Evolutionary conservation across 208 protist species (phyloP).

Genomic region (Leishmania mexicana): DNA sequence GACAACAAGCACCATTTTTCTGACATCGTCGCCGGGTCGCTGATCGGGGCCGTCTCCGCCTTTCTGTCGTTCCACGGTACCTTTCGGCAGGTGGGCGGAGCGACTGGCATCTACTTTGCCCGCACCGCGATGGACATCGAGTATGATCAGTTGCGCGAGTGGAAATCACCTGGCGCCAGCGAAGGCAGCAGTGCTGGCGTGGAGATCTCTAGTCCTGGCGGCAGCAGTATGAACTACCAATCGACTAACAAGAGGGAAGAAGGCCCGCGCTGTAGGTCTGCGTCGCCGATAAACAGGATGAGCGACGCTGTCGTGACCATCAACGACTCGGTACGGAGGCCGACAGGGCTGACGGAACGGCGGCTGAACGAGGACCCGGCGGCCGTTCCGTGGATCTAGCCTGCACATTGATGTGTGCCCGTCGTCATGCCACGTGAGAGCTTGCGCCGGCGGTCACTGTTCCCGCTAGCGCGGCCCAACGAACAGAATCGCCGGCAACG

Average conservation of each 20-base stretch:
- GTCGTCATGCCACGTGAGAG: not conserved
- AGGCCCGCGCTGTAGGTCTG: not conserved
- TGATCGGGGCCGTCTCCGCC: slow-evolving; percentile 60
- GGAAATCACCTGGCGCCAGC: not conserved
- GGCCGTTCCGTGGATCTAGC: slow-evolving; percentile 48
- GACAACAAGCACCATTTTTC: slow-evolving; percentile 90
- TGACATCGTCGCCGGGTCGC: slow-evolving; percentile 76
- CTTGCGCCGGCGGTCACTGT: not conserved
- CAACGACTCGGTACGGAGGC: slow-evolving; percentile 2
- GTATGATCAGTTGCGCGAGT: slow-evolving; percentile 29
- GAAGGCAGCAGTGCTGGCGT: not conserved
- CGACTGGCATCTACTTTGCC: slow-evolving; percentile 34
- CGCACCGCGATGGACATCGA: slow-evolving; percentile 45
- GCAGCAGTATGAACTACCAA: not conserved
- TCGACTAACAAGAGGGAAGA: slow-evolving; percentile 11
- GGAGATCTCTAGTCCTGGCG: not conserved
- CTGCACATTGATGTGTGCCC: not conserved
- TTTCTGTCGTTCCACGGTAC: slow-evolving; percentile 44
- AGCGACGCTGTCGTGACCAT: slow-evolving; percentile 9
- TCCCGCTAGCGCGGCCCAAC: not conserved
- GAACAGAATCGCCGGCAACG: not conserved
- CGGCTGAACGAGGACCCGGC: slow-evolving; percentile 45
- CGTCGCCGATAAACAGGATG: slow-evolving; percentile 7
- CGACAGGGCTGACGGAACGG: slow-evolving; percentile 29
- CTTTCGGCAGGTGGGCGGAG: slow-evolving; percentile 47